Evolutionary conservation across 23 red algal genomes (phyloP).

Genomic region (Gracilaria domingensis): DNA sequence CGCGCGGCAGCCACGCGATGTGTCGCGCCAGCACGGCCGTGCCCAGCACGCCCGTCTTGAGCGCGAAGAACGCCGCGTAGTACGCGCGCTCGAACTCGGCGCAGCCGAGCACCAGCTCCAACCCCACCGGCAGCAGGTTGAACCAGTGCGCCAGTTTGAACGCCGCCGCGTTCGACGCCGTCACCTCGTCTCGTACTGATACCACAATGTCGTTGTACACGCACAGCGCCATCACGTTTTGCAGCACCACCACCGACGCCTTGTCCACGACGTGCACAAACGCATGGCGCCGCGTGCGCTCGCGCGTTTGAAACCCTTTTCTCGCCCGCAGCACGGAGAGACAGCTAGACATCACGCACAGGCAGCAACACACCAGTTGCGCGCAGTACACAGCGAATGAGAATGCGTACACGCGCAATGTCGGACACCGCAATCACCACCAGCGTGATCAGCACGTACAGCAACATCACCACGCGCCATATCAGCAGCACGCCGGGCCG

Average conservation of each 20-base stretch:
- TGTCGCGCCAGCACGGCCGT: slow-evolving; percentile 1
- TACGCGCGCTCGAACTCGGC: not conserved
- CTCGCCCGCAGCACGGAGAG: not conserved
- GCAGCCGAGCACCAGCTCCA: not conserved
- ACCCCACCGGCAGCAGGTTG: not conserved
- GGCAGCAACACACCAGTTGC: slow-evolving; percentile 2
- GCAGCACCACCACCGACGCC: not conserved
- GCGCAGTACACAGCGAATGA: slow-evolving; percentile 19
- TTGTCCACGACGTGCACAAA: not conserved
- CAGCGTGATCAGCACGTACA: slow-evolving; percentile 6
- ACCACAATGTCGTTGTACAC: slow-evolving; percentile 33
- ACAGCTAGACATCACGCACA: slow-evolving; percentile 8
- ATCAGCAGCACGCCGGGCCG: not conserved
- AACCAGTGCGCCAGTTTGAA: slow-evolving; percentile 10
- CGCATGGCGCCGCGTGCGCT: not conserved
- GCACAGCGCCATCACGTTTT: slow-evolving; percentile 9
- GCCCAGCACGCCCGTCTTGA: not conserved
- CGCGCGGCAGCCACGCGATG: not conserved
- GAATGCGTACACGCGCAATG: not conserved
- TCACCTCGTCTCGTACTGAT: not conserved
- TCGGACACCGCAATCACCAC: not conserved
- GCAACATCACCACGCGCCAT: slow-evolving; percentile 20
- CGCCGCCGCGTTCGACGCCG: not conserved
- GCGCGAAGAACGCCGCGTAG: not conserved
- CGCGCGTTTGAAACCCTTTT: slow-evolving; percentile 4